These are phyloP conservation scores for Penicillium verhagenii DNA, from an alignment of 495 filamentous ascomycete genomes.

Conservation along the genomic window DNA sequence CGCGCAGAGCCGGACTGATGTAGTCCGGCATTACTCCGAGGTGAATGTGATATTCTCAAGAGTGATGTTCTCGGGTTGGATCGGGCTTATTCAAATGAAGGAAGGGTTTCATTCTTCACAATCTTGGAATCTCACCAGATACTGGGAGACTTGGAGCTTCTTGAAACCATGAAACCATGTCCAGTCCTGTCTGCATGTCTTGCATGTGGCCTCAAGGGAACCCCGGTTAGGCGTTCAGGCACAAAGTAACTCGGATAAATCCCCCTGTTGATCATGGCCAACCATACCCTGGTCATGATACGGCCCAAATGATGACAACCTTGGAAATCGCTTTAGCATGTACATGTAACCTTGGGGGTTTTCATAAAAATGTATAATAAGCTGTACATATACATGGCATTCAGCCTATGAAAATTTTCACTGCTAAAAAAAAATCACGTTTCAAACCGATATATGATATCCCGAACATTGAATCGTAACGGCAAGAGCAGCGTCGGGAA, in stretches of 20 bases:
- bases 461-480: too few relatives aligned
- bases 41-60: constrained; percentile 3
- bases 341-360: too few relatives aligned
- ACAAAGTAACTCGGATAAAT: neutral
- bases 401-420: too few relatives aligned
- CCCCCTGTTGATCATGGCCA: neutral
- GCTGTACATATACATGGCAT: too few relatives aligned
- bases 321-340: too few relatives aligned
- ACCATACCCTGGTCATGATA: neutral
- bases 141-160: too few relatives aligned
- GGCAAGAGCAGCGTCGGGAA: too few relatives aligned
- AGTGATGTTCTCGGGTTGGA: neutral
- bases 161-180: neutral
- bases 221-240: neutral
- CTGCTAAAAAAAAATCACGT: too few relatives aligned
- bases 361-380: too few relatives aligned
- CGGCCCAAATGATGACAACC: neutral
- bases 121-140: neutral
- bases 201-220: neutral
- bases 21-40: neutral
- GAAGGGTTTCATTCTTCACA: neutral
- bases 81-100: neutral
- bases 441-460: too few relatives aligned
- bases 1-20: constrained; percentile 1
- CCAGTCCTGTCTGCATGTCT: neutral